Base-by-base conservation (phyloP, 2,329 filamentous ascomycete species). In the Fusarium nematophilum region DNA sequence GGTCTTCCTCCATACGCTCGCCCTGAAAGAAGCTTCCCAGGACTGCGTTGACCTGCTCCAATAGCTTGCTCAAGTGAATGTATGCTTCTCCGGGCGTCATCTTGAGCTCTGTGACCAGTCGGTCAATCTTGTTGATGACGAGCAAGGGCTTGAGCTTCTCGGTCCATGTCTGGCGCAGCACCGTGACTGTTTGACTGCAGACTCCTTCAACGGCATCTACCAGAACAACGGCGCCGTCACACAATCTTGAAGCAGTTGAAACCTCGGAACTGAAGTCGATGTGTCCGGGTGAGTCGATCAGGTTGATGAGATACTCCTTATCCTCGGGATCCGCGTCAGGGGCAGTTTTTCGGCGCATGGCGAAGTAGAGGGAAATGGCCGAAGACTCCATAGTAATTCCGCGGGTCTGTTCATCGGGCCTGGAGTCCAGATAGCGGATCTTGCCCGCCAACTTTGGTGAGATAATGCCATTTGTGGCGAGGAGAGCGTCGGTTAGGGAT, bases 331-430 rank as follows among this genome's bases (percentile, higher is more conserved):
- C 72, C 6, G 86, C 86, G 13, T 92, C 88, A 2, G 90, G 88
- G 2, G 85, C 81, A 30, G 86, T 80, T 65, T 92, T 86, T 65
- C 93, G 86, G 48, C 96, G 80, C 84, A 98, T 92, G 29, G 93
- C 96, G 75, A 99, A 99, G 77, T 91, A 96, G 27, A 99, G 82
- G 1, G 95, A 98, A 63, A 99, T 99, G 59, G 95, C 95, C 6
- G 94, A 98, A 0, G 95, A 98, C 76, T 99, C 95, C 95, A 99
- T 99, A n/a, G 95, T 99, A 72, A 99, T 99, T 52, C 95, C 95
- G 64, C 95, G 90, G 13, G 91, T 85, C 78, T 99, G 95, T 76
- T 99, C 95, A 76, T 99, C 95, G 2, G 94, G 94, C 36, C 95
- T 85, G 17, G 95, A 98, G 78, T 99, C 95, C 55, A 99, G 87